phyloP scores from a whole-genome alignment of 2,329 filamentous ascomycete genomes.

The Passalora sequoiae region DNA sequence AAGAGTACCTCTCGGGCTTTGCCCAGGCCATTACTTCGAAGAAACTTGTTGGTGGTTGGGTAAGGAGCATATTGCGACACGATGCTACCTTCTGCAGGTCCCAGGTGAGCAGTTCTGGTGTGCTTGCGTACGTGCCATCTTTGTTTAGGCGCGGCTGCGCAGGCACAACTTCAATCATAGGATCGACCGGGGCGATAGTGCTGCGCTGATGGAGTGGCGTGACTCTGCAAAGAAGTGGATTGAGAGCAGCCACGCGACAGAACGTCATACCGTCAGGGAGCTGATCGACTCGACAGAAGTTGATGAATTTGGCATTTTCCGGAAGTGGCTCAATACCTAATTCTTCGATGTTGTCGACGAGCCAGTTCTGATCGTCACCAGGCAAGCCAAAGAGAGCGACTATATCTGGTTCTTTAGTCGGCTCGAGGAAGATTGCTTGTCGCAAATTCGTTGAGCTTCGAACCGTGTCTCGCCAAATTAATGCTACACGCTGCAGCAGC shows the following conservation, averaged over 20 bases:
- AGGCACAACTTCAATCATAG: not conserved
- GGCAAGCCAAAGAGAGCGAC: not conserved
- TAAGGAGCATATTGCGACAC: not conserved
- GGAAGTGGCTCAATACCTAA: not conserved
- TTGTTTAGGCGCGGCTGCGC: not conserved
- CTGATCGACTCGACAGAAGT: not conserved
- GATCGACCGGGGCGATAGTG: not conserved
- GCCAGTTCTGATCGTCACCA: not conserved
- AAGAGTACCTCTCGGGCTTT: too few relatives aligned
- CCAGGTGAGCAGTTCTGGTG: not conserved
- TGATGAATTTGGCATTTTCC: not conserved
- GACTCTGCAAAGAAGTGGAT: not conserved
- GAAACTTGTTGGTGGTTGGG: not conserved
- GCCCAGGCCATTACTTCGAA: too few relatives aligned
- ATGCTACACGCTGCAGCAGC: too few relatives aligned
- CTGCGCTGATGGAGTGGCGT: not conserved
- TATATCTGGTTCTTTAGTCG: not conserved
- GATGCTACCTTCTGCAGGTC: too few relatives aligned
- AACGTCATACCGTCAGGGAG: not conserved
- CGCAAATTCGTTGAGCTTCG: not conserved
- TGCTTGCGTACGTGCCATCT: not conserved
- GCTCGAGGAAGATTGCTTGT: not conserved
- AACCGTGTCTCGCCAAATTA: not conserved
- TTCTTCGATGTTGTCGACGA: not conserved
- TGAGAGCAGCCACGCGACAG: not conserved